Conservation (phyloP, 176 grass and related monocot species). For the Aegilops speltoides region DNA sequence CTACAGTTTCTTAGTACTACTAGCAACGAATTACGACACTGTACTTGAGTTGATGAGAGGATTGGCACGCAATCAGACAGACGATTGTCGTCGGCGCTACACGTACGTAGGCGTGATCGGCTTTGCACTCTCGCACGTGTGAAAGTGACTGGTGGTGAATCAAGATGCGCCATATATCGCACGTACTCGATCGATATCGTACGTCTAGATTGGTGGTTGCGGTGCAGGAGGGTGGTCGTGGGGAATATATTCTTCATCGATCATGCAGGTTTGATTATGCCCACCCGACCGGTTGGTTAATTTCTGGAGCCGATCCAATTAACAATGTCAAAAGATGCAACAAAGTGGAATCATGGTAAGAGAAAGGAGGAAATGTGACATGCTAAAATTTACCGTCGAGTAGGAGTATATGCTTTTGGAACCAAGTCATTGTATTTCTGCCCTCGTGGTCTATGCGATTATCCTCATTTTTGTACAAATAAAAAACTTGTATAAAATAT, state of each 20-base stretch:
- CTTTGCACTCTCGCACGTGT: not conserved
- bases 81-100: not conserved
- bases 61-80: not conserved
- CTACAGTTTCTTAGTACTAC: not conserved
- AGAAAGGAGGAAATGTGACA: not conserved
- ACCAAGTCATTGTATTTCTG: no score
- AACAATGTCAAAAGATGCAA: not conserved
- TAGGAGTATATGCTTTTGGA: not conserved
- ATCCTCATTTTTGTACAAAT: no score
- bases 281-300: not conserved
- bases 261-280: constrained; percentile 32
- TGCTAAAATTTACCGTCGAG: not conserved
- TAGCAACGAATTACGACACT: not conserved
- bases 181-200: no score
- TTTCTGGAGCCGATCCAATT: not conserved
- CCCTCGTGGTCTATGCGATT: no score
- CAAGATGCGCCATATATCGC: not conserved
- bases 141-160: constrained; percentile 1
- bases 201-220: constrained; percentile 10
- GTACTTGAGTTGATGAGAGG: not conserved
- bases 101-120: not conserved
- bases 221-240: not conserved
- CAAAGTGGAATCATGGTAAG: not conserved
- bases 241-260: not conserved
- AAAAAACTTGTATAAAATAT: no score